phyloP scores from a whole-genome alignment of 345 rosid species.

The Anastatica hierochuntica region DNA sequence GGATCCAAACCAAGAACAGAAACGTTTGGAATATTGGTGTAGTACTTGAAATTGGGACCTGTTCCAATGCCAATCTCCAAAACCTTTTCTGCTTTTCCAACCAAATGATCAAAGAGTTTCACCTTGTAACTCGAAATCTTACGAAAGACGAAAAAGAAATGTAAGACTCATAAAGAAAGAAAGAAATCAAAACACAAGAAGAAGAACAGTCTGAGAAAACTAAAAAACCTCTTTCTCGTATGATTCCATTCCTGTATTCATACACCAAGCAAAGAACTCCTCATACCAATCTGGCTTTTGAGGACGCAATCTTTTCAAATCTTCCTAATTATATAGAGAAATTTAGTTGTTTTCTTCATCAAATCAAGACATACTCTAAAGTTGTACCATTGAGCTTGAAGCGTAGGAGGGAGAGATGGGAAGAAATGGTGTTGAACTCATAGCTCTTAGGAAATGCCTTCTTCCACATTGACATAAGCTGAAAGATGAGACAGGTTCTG shows the following conservation, averaged over 20 bases:
- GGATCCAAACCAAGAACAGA: constrained; percentile 73
- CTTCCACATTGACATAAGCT: constrained; percentile 41
- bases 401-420: constrained; percentile 37
- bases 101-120: constrained; percentile 44
- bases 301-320: constrained; percentile 45
- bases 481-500: constrained; percentile 5
- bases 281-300: constrained; percentile 77
- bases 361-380: too few species aligned
- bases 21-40: constrained; percentile 34
- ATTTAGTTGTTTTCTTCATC: too few species aligned
- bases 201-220: too few species aligned
- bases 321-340: constrained; percentile 25
- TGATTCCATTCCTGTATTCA: constrained; percentile 36
- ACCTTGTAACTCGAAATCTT: constrained; percentile 60
- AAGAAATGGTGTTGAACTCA: constrained; percentile 29
- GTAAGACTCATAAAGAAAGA: background rate
- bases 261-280: constrained; percentile 47
- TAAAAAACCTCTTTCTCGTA: constrained; percentile 62
- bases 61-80: constrained; percentile 87
- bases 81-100: constrained; percentile 48
- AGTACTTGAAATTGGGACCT: constrained; percentile 74
- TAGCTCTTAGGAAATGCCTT: constrained; percentile 40
- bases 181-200: too few species aligned
- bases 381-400: too few species aligned
- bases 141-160: background rate